Conservation (phyloP, 345 rosid species). For the Acer yangbiense region DNA sequence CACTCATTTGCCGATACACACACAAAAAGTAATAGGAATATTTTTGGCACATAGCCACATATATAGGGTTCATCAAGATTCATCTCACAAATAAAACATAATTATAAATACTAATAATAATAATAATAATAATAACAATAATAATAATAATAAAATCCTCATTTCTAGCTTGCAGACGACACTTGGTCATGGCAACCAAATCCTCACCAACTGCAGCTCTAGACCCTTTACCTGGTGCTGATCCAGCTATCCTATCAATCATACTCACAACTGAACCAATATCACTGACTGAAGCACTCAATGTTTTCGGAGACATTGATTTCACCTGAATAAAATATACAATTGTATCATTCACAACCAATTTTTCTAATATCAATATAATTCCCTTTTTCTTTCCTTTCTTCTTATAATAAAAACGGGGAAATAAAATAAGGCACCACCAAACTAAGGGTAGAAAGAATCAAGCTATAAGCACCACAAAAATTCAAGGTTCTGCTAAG, state of each 20-base stretch:
- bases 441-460: neutral
- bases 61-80: too few species aligned
- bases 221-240: conserved; percentile 94
- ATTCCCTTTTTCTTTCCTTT: neutral
- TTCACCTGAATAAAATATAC: conserved; percentile 59
- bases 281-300: conserved; percentile 80
- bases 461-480: neutral
- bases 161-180: conserved; percentile 85
- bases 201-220: conserved; percentile 98
- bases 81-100: too few species aligned
- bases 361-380: neutral
- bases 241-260: conserved; percentile 94
- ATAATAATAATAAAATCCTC: too few species aligned
- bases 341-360: conserved; percentile 3
- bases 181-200: conserved; percentile 91
- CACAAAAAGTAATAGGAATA: too few species aligned
- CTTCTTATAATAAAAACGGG: neutral
- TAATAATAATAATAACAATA: too few species aligned
- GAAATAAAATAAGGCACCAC: neutral
- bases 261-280: conserved; percentile 89
- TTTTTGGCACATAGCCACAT: too few species aligned
- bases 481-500: neutral
- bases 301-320: conserved; percentile 64
- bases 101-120: too few species aligned
- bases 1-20: too few species aligned